Conservation (phyloP, 192 early-diverging fungal genomes). For the Gonapodya sp. region DNA sequence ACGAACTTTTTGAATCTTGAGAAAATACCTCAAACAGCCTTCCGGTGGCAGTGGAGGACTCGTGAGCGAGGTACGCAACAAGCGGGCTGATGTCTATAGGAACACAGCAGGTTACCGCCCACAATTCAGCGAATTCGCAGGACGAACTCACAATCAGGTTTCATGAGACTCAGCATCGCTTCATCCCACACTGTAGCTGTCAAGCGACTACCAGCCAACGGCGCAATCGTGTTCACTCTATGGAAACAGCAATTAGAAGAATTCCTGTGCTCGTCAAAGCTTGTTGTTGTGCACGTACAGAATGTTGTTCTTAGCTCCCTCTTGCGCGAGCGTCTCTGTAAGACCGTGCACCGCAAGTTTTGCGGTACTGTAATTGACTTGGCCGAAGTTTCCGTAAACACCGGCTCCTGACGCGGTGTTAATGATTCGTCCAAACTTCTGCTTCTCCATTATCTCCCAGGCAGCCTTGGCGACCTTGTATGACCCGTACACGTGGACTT, state of each 20-base stretch:
- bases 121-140: too few species aligned
- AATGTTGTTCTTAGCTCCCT: conserved; percentile 93
- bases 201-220: conserved; percentile 94
- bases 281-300: conserved; percentile 43
- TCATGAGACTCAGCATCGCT: conserved; percentile 76
- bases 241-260: neutral
- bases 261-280: neutral
- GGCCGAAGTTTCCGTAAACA: conserved; percentile 98
- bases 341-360: conserved; percentile 92
- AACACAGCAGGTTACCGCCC: too few species aligned
- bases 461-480: conserved; percentile 90
- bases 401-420: conserved; percentile 95
- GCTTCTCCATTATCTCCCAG: conserved; percentile 29
- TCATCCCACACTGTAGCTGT: conserved; percentile 83
- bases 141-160: conserved; percentile 64
- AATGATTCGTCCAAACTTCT: conserved; percentile 90
- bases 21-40: conserved; percentile 34
- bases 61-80: conserved; percentile 87
- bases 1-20: neutral
- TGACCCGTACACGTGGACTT: conserved; percentile 85
- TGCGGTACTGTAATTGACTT: conserved; percentile 76
- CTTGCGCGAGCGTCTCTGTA: conserved; percentile 80
- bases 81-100: conserved; percentile 68
- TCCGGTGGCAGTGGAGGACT: conserved; percentile 70
- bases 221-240: conserved; percentile 78